These are phyloP conservation scores for Rubroboletus satanas DNA, from an alignment of 768 basidiomycete species.

Conservation along the genomic window DNA sequence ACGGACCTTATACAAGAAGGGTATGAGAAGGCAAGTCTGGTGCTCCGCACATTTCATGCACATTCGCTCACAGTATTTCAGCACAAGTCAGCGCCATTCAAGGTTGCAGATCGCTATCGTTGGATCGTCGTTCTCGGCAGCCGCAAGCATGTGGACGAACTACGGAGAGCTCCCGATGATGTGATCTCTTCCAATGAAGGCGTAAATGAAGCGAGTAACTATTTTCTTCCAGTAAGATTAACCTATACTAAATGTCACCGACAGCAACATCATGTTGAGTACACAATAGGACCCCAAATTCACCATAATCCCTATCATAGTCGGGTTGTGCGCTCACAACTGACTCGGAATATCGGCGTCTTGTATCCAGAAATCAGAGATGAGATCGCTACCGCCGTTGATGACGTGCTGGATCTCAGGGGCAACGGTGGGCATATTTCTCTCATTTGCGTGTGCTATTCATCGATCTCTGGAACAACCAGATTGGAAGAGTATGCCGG, in stretches of 20 bases:
- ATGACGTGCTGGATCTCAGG: slow-evolving; percentile 30
- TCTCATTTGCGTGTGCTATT: neutral
- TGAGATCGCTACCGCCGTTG: slow-evolving; percentile 41
- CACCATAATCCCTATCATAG: slow-evolving; percentile 26
- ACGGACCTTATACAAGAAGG: slow-evolving; percentile 30
- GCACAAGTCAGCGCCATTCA: slow-evolving; percentile 32
- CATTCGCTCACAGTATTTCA: slow-evolving; percentile 1
- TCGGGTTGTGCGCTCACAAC: neutral
- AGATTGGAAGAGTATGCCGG: slow-evolving; percentile 41
- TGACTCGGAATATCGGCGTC: slow-evolving; percentile 37
- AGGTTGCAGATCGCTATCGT: slow-evolving; percentile 21
- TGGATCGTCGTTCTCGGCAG: slow-evolving; percentile 41
- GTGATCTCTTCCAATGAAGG: slow-evolving; percentile 33
- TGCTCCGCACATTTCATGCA: neutral
- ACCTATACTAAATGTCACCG: neutral
- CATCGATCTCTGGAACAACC: neutral
- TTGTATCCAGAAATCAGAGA: slow-evolving; percentile 40
- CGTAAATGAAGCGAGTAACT: slow-evolving; percentile 28
- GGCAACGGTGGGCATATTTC: slow-evolving; percentile 8
- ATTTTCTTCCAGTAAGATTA: too few relatives aligned
- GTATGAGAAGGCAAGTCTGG: slow-evolving; percentile 23
- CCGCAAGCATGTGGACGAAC: slow-evolving; percentile 34
- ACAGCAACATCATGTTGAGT: slow-evolving; percentile 36
- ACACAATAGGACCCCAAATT: slow-evolving; percentile 37
- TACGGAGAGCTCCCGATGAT: slow-evolving; percentile 38